Conservation (phyloP, 768 basidiomycete species). For the Phallus indusiatus region DNA sequence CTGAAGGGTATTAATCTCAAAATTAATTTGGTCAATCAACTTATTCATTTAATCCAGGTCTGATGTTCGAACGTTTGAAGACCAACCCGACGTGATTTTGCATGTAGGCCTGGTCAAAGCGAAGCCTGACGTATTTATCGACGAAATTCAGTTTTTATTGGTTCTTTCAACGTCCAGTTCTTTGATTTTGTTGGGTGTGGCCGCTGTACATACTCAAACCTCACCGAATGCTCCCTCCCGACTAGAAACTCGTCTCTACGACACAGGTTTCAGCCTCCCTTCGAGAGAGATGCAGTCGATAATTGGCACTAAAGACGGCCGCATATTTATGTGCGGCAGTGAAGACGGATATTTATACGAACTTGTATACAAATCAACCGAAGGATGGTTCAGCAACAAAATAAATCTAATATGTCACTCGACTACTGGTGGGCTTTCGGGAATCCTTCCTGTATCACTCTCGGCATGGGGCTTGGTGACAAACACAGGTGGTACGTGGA, state of each 20-base stretch:
- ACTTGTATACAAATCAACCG: slow-evolving; percentile 80
- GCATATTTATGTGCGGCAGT: slow-evolving; percentile 84
- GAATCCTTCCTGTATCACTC: slow-evolving; percentile 69
- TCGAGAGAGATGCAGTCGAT: slow-evolving; percentile 78
- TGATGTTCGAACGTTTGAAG: slow-evolving; percentile 85
- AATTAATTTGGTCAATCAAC: background rate
- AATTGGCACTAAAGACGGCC: slow-evolving; percentile 65
- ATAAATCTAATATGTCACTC: slow-evolving; percentile 84
- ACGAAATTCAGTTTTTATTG: slow-evolving; percentile 81
- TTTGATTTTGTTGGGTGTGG: slow-evolving; percentile 75
- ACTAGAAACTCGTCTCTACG: slow-evolving; percentile 81
- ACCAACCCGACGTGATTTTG: slow-evolving; percentile 84
- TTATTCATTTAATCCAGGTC: slow-evolving; percentile 38
- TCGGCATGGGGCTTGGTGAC: slow-evolving; percentile 24
- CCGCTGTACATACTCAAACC: slow-evolving; percentile 25
- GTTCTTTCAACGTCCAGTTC: slow-evolving; percentile 84
- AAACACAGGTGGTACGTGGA: slow-evolving; percentile 51
- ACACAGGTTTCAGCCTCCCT: slow-evolving; percentile 34
- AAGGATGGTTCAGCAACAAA: slow-evolving; percentile 87
- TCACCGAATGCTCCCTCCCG: slow-evolving; percentile 31
- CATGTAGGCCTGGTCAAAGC: slow-evolving; percentile 84
- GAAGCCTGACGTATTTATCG: slow-evolving; percentile 80
- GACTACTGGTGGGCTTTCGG: slow-evolving; percentile 57
- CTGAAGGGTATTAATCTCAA: slow-evolving; percentile 60
- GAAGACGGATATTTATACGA: slow-evolving; percentile 89